Percentiles rank a stretch among this genome's conserved stretches.
phyloP scores from a whole-genome alignment of 768 basidiomycete genomes.

The Terana coerulea region DNA sequence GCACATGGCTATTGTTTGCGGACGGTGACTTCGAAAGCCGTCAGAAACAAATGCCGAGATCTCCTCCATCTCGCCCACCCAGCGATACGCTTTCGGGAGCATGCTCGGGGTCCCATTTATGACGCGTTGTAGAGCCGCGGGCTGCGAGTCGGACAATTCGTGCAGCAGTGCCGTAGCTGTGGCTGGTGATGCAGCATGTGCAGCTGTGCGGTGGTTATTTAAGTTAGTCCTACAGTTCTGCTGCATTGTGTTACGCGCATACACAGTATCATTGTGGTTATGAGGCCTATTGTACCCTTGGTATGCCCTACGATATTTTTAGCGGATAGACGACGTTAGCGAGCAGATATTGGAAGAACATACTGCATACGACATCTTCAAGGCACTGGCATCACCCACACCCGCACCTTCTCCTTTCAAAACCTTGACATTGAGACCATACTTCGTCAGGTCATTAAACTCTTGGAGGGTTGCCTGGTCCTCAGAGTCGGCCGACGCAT shows the following conservation, averaged over 20 bases:
- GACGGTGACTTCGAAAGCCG: constrained; percentile 1
- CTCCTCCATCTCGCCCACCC: constrained; percentile 63
- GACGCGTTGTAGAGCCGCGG: constrained; percentile 38
- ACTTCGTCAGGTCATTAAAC: constrained; percentile 38
- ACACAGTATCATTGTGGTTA: constrained; percentile 56
- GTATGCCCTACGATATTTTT: constrained; percentile 48
- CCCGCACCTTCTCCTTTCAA: constrained; percentile 45
- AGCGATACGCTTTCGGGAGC: constrained; percentile 63
- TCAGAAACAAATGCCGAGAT: constrained; percentile 48
- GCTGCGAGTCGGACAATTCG: constrained; percentile 46
- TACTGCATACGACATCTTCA: constrained; percentile 65
- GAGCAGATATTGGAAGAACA: constrained; percentile 16
- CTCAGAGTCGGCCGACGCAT: constrained; percentile 41
- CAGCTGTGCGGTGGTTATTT: constrained; percentile 32
- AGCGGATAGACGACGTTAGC: constrained; percentile 11
- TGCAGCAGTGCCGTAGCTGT: constrained; percentile 54
- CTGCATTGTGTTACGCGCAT: constrained; percentile 37
- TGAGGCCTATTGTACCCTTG: constrained; percentile 51
- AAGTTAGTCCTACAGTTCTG: constrained; percentile 21
- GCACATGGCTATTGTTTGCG: not conserved
- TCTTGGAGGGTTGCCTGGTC: constrained; percentile 30
- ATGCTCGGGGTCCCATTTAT: constrained; percentile 39
- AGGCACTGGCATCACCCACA: constrained; percentile 55
- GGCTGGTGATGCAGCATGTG: constrained; percentile 52
- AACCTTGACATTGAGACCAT: constrained; percentile 43